phyloP scores from a whole-genome alignment of 1,284 basidiomycete species.

The Puccinia hordei region DNA sequence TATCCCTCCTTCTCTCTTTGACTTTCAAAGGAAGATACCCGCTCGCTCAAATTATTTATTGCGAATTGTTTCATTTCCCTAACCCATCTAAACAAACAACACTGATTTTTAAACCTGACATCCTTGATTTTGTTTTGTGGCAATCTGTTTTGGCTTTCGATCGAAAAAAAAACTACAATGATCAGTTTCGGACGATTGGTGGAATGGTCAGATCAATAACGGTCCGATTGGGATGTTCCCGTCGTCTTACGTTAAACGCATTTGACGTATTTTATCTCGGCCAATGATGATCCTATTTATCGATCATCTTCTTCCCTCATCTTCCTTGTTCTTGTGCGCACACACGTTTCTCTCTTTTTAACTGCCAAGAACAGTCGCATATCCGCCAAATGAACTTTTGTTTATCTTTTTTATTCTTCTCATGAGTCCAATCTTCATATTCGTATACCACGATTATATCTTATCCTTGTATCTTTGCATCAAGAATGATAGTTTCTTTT shows the following conservation, averaged over 20 bases:
- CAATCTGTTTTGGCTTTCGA: background rate
- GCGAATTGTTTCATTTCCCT: background rate
- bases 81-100: no score
- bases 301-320: background rate
- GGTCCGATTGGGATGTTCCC: slow-evolving; percentile 51
- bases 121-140: background rate
- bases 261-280: slow-evolving; percentile 5
- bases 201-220: slow-evolving; percentile 50
- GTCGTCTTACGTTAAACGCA: slow-evolving; percentile 36
- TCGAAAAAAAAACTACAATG: background rate
- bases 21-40: background rate
- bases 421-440: no score
- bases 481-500: no score
- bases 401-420: no score
- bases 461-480: no score
- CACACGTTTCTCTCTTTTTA: background rate
- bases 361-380: no score
- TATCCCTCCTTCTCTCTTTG: background rate
- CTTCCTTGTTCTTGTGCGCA: background rate
- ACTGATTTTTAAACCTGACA: no score
- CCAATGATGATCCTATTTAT: background rate
- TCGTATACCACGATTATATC: no score
- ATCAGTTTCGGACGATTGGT: slow-evolving; percentile 51
- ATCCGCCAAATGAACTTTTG: no score
- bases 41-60: background rate